These are phyloP conservation scores for Neurospora sp. DNA, from an alignment of 495 filamentous ascomycete genomes.

Conservation along the genomic window DNA sequence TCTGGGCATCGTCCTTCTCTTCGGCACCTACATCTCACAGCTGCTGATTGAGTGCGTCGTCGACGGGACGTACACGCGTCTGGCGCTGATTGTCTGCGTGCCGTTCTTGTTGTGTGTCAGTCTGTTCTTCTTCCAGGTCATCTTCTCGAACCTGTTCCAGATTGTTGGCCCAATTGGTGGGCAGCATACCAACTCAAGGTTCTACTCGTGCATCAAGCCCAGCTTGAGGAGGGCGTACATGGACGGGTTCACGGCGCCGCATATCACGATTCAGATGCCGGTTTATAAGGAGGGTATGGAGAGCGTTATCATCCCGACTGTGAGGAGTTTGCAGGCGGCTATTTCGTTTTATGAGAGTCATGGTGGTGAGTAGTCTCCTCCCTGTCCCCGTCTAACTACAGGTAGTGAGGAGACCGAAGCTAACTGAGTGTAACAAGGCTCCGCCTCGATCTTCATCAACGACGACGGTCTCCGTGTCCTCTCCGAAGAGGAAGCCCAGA, in stretches of 20 bases:
- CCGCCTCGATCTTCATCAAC: conserved; percentile 65
- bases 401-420: not conserved
- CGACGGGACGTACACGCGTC: conserved; percentile 45
- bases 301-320: conserved; percentile 52
- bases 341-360: conserved; percentile 65
- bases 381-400: not conserved
- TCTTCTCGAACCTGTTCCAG: conserved; percentile 59
- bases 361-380: conserved; percentile 29
- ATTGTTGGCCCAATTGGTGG: conserved; percentile 57
- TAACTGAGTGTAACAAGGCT: conserved; percentile 20
- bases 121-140: conserved; percentile 59
- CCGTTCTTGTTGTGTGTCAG: conserved; percentile 65
- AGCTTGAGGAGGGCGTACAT: conserved; percentile 37
- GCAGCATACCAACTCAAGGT: conserved; percentile 56
- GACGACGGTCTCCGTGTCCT: conserved; percentile 62
- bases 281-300: conserved; percentile 58
- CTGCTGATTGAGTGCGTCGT: conserved; percentile 52
- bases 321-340: conserved; percentile 52
- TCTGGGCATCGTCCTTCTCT: conserved; percentile 48
- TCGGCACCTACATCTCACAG: conserved; percentile 47
- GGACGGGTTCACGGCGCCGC: conserved; percentile 33
- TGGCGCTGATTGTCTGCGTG: conserved; percentile 47
- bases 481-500: conserved; percentile 46
- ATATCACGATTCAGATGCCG: conserved; percentile 57
- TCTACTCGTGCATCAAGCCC: conserved; percentile 56